These are phyloP conservation scores for Tolypocladium album DNA, from an alignment of 2,329 filamentous ascomycete genomes.

Conservation along the genomic window DNA sequence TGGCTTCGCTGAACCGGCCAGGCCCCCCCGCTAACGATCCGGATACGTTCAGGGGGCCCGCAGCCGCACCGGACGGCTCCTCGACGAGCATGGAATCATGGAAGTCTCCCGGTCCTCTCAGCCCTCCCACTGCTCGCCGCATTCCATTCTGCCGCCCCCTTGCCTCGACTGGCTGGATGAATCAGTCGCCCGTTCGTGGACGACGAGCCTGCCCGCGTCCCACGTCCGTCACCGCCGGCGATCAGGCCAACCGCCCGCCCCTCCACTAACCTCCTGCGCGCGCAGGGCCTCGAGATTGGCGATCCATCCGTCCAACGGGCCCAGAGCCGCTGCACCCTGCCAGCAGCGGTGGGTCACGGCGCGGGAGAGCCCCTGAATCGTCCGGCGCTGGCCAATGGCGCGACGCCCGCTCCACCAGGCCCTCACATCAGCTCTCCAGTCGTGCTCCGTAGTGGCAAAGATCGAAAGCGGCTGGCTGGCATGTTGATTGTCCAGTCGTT, in stretches of 20 bases:
- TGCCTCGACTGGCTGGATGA: too few species aligned
- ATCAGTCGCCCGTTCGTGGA: too few species aligned
- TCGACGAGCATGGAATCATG: background rate
- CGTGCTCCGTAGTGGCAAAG: background rate
- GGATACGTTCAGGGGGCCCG: background rate
- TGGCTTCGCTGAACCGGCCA: background rate
- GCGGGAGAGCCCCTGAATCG: background rate
- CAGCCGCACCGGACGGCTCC: background rate
- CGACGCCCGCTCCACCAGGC: background rate
- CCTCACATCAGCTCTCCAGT: background rate
- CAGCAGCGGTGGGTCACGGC: background rate
- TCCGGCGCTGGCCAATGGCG: background rate
- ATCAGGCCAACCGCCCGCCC: background rate
- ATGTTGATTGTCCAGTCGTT: background rate
- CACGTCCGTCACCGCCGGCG: background rate
- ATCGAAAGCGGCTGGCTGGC: too few species aligned
- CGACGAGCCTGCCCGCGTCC: too few species aligned
- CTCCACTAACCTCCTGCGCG: background rate
- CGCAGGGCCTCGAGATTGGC: background rate
- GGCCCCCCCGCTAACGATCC: background rate
- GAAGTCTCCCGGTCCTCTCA: background rate
- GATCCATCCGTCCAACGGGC: background rate
- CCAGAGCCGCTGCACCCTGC: background rate
- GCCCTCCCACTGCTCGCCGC: too few species aligned
- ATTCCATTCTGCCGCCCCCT: background rate